Evolutionary conservation across 495 filamentous ascomycete species (phyloP).

Genomic region (Aspergillus sparsus): DNA sequence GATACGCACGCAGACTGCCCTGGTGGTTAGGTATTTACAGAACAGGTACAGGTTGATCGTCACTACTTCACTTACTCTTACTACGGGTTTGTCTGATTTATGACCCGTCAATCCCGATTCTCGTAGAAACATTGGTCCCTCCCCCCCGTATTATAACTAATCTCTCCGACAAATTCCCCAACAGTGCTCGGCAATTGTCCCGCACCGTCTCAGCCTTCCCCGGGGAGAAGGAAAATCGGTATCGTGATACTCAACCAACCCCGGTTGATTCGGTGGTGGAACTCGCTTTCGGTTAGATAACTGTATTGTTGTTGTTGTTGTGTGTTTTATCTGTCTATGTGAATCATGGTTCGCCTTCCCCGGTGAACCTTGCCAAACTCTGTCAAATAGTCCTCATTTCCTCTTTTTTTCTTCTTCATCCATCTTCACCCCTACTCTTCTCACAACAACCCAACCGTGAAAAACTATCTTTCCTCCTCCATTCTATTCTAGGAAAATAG

Average conservation of each 20-base stretch:
- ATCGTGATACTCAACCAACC: slow-evolving; percentile 15
- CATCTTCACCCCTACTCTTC: background rate
- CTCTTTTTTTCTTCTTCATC: too few relatives aligned
- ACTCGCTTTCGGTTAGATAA: background rate
- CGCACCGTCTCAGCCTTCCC: slow-evolving; percentile 11
- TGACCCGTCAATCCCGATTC: too few relatives aligned
- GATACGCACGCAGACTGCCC: too few relatives aligned
- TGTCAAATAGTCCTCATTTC: background rate
- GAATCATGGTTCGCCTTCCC: background rate
- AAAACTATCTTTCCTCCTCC: background rate
- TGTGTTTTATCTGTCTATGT: background rate
- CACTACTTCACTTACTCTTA: too few relatives aligned
- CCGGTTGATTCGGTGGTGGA: slow-evolving; percentile 7
- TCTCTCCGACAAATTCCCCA: slow-evolving; percentile 19
- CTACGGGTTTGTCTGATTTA: too few relatives aligned
- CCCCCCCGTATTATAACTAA: slow-evolving; percentile 16
- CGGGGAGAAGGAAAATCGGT: slow-evolving; percentile 9
- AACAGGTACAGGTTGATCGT: too few relatives aligned
- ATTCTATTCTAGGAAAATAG: background rate
- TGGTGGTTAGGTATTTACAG: too few relatives aligned
- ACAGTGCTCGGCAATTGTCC: slow-evolving; percentile 15
- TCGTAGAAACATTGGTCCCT: background rate
- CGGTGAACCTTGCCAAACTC: background rate
- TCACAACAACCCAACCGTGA: background rate
- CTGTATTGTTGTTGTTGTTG: too few relatives aligned